Conservation (phyloP, 495 filamentous ascomycete species). For the Parmelia sp. region DNA sequence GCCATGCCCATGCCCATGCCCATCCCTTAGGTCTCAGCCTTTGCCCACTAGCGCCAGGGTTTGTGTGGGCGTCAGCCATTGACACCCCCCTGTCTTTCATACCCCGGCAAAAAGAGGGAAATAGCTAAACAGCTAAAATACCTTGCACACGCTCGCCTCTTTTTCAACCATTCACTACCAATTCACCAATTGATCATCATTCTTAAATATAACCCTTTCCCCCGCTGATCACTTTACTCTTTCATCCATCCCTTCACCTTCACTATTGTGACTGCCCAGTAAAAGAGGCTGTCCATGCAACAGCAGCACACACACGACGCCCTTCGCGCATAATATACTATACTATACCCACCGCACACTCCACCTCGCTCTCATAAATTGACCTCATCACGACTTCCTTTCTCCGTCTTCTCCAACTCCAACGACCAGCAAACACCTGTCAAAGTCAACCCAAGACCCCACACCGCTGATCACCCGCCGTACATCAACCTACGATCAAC, state of each 20-base stretch:
- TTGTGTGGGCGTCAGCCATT: constrained; percentile 24
- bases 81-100: constrained; percentile 15
- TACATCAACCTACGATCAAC: constrained; percentile 12
- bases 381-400: background rate
- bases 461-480: constrained; percentile 18
- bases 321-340: background rate
- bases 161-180: background rate
- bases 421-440: background rate
- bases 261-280: too few relatives aligned
- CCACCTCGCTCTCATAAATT: background rate
- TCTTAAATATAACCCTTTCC: constrained; percentile 15
- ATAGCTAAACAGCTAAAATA: constrained; percentile 1
- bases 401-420: background rate
- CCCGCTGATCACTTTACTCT: constrained; percentile 14
- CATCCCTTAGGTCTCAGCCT: background rate
- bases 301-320: too few relatives aligned
- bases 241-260: constrained; percentile 6
- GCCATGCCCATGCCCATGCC: too few relatives aligned
- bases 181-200: constrained; percentile 6
- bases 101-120: background rate
- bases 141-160: background rate
- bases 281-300: constrained; percentile 1
- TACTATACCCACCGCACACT: background rate
- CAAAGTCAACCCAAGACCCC: background rate
- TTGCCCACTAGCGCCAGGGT: constrained; percentile 15